These are phyloP conservation scores for Epicoccum sorghinum DNA, from an alignment of 2,329 filamentous ascomycete genomes.

Conservation along the genomic window DNA sequence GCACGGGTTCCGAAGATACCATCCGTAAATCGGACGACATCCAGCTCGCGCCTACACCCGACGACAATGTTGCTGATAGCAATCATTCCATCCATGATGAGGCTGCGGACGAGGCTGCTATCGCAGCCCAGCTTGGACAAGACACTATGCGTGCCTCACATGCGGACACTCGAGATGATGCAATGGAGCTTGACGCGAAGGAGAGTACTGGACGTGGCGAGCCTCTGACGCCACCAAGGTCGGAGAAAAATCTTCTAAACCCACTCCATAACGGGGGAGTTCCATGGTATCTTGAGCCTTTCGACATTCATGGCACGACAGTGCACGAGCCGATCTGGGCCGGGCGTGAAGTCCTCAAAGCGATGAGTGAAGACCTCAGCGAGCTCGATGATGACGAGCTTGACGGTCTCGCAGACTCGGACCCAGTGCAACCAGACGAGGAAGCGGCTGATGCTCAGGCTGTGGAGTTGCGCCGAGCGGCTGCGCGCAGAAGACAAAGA, in stretches of 20 bases:
- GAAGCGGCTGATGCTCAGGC: constrained; percentile 31
- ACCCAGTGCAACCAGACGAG: constrained; percentile 36
- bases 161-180: constrained; percentile 20
- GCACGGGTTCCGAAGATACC: constrained; percentile 18
- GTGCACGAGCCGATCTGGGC: constrained; percentile 75
- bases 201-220: constrained; percentile 31
- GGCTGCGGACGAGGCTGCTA: constrained; percentile 44
- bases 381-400: constrained; percentile 93
- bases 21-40: constrained; percentile 28
- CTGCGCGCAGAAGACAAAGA: constrained; percentile 40
- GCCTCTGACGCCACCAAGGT: constrained; percentile 72
- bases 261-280: constrained; percentile 67
- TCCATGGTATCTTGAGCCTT: constrained; percentile 84
- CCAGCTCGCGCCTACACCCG: constrained; percentile 45
- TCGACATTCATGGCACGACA: constrained; percentile 80
- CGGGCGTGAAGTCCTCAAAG: constrained; percentile 72
- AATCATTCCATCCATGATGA: constrained; percentile 39
- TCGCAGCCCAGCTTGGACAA: constrained; percentile 43
- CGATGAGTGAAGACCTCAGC: constrained; percentile 84
- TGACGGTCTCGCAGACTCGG: constrained; percentile 60
- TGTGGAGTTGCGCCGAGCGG: constrained; percentile 35
- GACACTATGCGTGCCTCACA: constrained; percentile 32
- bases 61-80: constrained; percentile 39
- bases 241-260: constrained; percentile 56
- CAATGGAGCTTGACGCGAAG: constrained; percentile 30